Conservation (phyloP, 495 filamentous ascomycete species). For the Cladorrhinum samala region DNA sequence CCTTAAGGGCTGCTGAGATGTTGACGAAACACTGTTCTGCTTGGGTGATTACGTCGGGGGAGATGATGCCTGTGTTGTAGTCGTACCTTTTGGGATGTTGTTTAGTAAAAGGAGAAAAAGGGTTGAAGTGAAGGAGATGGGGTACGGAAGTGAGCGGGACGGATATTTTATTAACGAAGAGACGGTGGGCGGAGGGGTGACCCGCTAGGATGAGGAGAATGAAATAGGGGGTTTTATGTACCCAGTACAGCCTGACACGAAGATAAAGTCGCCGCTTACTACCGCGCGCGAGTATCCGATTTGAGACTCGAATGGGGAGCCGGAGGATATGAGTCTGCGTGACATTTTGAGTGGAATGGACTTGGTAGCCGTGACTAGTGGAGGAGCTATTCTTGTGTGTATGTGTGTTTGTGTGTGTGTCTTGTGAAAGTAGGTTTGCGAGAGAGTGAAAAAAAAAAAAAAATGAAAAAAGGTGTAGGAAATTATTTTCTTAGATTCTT, state of each 20-base stretch:
- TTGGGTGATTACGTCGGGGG: constrained; percentile 28
- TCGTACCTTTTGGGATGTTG: constrained; percentile 27
- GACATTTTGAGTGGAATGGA: too few relatives aligned
- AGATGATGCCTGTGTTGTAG: constrained; percentile 29
- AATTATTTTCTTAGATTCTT: too few relatives aligned
- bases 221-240: too few relatives aligned
- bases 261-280: constrained; percentile 29
- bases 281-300: constrained; percentile 41
- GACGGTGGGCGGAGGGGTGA: too few relatives aligned
- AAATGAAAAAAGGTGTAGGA: too few relatives aligned
- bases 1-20: constrained; percentile 26
- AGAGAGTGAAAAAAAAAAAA: too few relatives aligned
- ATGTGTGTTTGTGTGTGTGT: neutral
- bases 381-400: neutral
- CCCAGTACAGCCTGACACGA: constrained; percentile 39
- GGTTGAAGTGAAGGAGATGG: neutral
- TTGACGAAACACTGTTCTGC: constrained; percentile 32
- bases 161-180: too few relatives aligned
- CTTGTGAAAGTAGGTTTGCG: too few relatives aligned
- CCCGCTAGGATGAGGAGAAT: too few relatives aligned
- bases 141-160: neutral
- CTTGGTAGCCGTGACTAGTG: too few relatives aligned
- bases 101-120: neutral
- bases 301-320: constrained; percentile 34
- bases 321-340: constrained; percentile 32